These are phyloP conservation scores for Akanthomyces muscarius DNA, from an alignment of 2,329 filamentous ascomycete species.

Conservation along the genomic window DNA sequence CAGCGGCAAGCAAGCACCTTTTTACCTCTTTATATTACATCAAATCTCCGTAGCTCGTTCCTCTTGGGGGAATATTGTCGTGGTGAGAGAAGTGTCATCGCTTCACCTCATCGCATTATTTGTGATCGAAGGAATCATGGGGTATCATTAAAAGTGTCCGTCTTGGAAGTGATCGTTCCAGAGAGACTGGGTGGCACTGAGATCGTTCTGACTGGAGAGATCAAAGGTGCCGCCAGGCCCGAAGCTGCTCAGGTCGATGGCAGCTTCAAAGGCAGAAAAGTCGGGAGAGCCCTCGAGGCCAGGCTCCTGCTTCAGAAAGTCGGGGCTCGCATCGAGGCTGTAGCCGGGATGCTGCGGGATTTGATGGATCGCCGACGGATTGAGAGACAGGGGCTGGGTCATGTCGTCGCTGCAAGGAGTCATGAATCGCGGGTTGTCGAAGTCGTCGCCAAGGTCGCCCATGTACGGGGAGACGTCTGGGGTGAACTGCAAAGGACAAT, in stretches of 20 bases:
- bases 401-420: slow-evolving; percentile 54
- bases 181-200: slow-evolving; percentile 25
- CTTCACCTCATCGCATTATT: slow-evolving; percentile 13
- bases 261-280: slow-evolving; percentile 39
- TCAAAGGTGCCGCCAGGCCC: slow-evolving; percentile 29
- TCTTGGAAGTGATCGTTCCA: slow-evolving; percentile 32
- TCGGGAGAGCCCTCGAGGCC: slow-evolving; percentile 31
- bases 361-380: slow-evolving; percentile 21
- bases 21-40: slow-evolving; percentile 16
- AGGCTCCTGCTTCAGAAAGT: slow-evolving; percentile 28
- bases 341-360: slow-evolving; percentile 20
- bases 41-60: slow-evolving; percentile 10
- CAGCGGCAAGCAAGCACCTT: slow-evolving; percentile 3
- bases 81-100: slow-evolving; percentile 10
- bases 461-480: slow-evolving; percentile 38
- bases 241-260: slow-evolving; percentile 38
- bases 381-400: slow-evolving; percentile 26
- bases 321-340: slow-evolving; percentile 19
- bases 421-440: slow-evolving; percentile 39
- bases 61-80: slow-evolving; percentile 9
- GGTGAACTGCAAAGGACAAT: slow-evolving; percentile 33
- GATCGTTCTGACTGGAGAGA: slow-evolving; percentile 26
- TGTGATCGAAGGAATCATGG: slow-evolving; percentile 5
- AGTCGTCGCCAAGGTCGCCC: slow-evolving; percentile 33
- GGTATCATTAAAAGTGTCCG: slow-evolving; percentile 30